Evolutionary conservation across 768 basidiomycete species (phyloP).

Genomic region (Panellus pusillus): DNA sequence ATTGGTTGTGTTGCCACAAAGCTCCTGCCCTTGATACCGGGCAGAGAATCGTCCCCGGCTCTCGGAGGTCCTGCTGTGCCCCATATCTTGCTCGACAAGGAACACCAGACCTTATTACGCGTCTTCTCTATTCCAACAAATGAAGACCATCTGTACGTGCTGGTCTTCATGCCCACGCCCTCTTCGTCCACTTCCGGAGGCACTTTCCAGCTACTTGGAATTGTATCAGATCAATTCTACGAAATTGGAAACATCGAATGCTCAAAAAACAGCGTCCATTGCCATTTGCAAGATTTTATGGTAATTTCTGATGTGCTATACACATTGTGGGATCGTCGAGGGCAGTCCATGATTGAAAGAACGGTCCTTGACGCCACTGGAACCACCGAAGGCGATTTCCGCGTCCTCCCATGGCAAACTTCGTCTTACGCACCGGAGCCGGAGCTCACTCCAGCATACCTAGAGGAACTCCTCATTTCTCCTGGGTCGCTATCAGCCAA

Average conservation of each 20-base stretch:
- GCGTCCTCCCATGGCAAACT: constrained; percentile 47
- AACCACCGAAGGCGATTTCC: constrained; percentile 31
- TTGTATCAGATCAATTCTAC: constrained; percentile 56
- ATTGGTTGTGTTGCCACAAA: constrained; percentile 70
- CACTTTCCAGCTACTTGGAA: constrained; percentile 69
- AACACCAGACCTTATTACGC: constrained; percentile 62
- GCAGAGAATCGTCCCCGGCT: constrained; percentile 33
- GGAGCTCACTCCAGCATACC: constrained; percentile 80
- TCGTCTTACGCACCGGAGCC: constrained; percentile 67
- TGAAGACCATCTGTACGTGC: constrained; percentile 57
- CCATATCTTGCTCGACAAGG: constrained; percentile 56
- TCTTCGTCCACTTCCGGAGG: constrained; percentile 69
- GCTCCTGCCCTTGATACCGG: constrained; percentile 41
- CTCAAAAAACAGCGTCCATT: constrained; percentile 59
- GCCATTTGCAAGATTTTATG: constrained; percentile 76
- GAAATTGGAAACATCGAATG: constrained; percentile 61
- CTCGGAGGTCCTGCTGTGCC: constrained; percentile 32
- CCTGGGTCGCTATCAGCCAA: constrained; percentile 73
- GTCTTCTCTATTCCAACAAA: constrained; percentile 52
- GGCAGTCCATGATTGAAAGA: constrained; percentile 67
- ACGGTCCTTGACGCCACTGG: constrained; percentile 45
- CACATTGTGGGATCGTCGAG: constrained; percentile 81
- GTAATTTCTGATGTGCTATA: constrained; percentile 58
- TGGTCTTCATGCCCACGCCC: constrained; percentile 73
- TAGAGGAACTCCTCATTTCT: constrained; percentile 78